Percentiles rank a stretch among this genome's conserved stretches.
These are phyloP conservation scores for Ogataea glucozyma DNA, from an alignment of 805 yeast species.

Conservation along the genomic window DNA sequence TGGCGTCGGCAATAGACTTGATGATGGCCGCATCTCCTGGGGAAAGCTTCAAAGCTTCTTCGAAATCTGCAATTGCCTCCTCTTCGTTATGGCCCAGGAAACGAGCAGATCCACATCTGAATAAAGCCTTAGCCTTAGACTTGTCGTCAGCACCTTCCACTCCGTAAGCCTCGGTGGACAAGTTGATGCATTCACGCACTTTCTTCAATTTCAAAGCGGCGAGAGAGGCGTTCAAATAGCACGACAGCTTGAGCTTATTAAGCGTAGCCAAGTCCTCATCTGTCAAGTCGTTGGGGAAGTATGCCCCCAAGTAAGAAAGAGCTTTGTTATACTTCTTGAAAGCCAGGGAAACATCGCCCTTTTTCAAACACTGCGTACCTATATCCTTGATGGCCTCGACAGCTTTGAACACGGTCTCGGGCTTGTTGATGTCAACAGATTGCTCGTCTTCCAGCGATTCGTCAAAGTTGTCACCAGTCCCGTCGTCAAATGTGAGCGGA, in stretches of 20 bases:
- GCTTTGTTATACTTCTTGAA: constrained; percentile 74
- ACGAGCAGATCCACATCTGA: constrained; percentile 81
- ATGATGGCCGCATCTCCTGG: constrained; percentile 74
- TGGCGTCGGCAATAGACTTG: constrained; percentile 63
- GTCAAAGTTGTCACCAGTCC: constrained; percentile 83
- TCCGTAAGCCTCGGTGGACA: constrained; percentile 67
- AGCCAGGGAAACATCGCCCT: constrained; percentile 57
- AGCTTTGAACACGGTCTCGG: constrained; percentile 69
- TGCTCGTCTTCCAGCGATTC: constrained; percentile 75
- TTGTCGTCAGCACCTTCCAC: constrained; percentile 59
- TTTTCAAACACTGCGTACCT: constrained; percentile 76
- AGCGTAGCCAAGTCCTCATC: constrained; percentile 53
- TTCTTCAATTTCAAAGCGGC: constrained; percentile 65
- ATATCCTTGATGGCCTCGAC: constrained; percentile 66
- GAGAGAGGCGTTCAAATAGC: constrained; percentile 72
- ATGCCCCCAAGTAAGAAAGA: constrained; percentile 64
- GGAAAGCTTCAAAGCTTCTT: constrained; percentile 60
- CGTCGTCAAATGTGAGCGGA: constrained; percentile 57
- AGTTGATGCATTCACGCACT: constrained; percentile 53
- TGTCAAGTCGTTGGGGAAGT: constrained; percentile 67
- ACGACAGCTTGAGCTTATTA: constrained; percentile 58
- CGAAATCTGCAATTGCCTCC: constrained; percentile 64
- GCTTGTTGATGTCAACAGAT: constrained; percentile 54
- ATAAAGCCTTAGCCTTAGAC: constrained; percentile 80
- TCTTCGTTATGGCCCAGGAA: constrained; percentile 65